phyloP scores from a whole-genome alignment of 2,329 filamentous ascomycete genomes.

The Golovinomyces cichoracearum region DNA sequence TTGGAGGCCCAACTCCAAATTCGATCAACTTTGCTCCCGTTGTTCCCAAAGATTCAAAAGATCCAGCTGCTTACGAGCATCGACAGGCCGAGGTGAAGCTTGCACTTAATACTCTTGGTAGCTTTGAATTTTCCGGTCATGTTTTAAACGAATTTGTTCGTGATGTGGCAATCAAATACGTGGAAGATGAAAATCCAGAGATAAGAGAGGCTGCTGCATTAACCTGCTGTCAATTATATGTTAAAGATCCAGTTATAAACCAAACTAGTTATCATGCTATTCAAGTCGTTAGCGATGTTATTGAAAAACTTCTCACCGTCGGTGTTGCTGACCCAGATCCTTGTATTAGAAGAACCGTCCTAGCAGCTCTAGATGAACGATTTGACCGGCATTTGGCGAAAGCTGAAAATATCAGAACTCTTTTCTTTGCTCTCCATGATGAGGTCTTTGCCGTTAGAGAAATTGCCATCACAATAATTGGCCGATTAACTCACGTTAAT shows the following conservation, averaged over 20 bases:
- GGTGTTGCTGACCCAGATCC: constrained; percentile 79
- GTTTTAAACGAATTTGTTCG: constrained; percentile 95
- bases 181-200: constrained; percentile 81
- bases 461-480: constrained; percentile 87
- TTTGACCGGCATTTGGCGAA: constrained; percentile 95
- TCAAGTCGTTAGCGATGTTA: constrained; percentile 90
- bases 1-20: constrained; percentile 68
- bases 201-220: constrained; percentile 84
- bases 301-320: constrained; percentile 84
- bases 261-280: constrained; percentile 94
- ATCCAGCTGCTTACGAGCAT: constrained; percentile 54
- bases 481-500: constrained; percentile 69
- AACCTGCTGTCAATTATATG: constrained; percentile 93
- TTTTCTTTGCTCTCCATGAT: constrained; percentile 90
- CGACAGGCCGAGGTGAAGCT: constrained; percentile 72
- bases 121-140: constrained; percentile 82
- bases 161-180: constrained; percentile 92
- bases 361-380: constrained; percentile 68
- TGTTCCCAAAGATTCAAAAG: constrained; percentile 66
- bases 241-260: constrained; percentile 88
- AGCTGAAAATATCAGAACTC: constrained; percentile 82
- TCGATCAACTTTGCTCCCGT: constrained; percentile 58
- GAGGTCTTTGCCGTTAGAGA: constrained; percentile 81
- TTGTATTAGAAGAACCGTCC: constrained; percentile 66
- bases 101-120: constrained; percentile 83